Evolutionary conservation across 1,139 yeast species (phyloP).

Genomic region (Geotrichum cucujoidarum): DNA sequence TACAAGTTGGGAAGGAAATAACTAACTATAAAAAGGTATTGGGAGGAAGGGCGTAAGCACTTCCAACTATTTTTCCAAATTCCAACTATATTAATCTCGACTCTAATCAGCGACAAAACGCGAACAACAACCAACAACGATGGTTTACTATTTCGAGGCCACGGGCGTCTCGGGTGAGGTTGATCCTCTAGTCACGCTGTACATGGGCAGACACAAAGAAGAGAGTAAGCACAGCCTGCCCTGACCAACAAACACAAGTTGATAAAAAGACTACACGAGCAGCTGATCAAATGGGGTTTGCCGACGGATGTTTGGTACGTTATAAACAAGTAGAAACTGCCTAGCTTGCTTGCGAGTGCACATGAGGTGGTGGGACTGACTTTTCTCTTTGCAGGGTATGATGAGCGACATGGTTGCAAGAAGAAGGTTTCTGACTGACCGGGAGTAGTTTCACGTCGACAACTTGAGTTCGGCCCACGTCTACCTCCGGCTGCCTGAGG

Average conservation of each 20-base stretch:
- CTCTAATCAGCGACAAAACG: no score
- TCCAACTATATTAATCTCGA: not conserved
- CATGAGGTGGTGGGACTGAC: no score
- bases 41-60: no score
- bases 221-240: conserved; percentile 53
- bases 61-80: not conserved
- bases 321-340: no score
- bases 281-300: conserved; percentile 62
- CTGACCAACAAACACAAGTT: not conserved
- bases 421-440: no score
- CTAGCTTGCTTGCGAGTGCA: no score
- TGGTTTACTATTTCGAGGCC: conserved; percentile 59
- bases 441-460: conserved; percentile 77
- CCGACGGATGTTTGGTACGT: conserved; percentile 62
- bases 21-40: no score
- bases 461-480: conserved; percentile 77
- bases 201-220: conserved; percentile 72
- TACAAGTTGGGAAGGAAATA: no score
- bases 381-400: no score
- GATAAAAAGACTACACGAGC: conserved; percentile 43
- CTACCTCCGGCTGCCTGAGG: conserved; percentile 54
- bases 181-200: conserved; percentile 41
- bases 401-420: no score
- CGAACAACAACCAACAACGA: no score
- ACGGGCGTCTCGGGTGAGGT: conserved; percentile 38